phyloP scores from a whole-genome alignment of 2,329 filamentous ascomycete genomes.

The Dendrostoma leiphaemia region DNA sequence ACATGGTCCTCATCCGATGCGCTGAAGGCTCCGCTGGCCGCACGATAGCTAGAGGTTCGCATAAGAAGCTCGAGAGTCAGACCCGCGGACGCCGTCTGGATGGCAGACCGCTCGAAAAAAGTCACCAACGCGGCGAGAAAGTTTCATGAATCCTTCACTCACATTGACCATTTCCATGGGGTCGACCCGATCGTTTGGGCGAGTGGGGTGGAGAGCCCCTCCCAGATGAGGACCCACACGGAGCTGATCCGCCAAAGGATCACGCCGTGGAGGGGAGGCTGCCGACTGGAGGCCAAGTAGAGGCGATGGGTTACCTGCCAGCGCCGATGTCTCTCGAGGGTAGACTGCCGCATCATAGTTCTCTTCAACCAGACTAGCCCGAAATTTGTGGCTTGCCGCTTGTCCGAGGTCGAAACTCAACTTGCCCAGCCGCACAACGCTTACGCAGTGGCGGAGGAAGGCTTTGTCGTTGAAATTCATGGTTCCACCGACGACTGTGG shows the following conservation, averaged over 20 bases:
- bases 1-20: too few relatives aligned
- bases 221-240: not conserved
- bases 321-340: too few relatives aligned
- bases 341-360: too few relatives aligned
- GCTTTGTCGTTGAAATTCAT: not conserved
- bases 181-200: constrained; percentile 12
- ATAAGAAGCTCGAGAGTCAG: too few relatives aligned
- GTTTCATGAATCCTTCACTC: not conserved
- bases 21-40: too few relatives aligned
- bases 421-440: not conserved
- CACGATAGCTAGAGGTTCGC: too few relatives aligned
- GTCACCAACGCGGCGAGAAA: not conserved
- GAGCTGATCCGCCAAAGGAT: not conserved
- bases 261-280: too few relatives aligned
- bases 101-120: too few relatives aligned
- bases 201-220: constrained; percentile 2
- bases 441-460: not conserved
- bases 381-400: not conserved
- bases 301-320: not conserved
- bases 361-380: too few relatives aligned
- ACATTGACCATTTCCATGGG: not conserved
- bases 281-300: too few relatives aligned
- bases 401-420: too few relatives aligned
- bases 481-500: not conserved
- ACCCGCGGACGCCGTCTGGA: too few relatives aligned